These are phyloP conservation scores for Parascedosporium putredinis DNA, from an alignment of 2,329 filamentous ascomycete species.

Conservation along the genomic window DNA sequence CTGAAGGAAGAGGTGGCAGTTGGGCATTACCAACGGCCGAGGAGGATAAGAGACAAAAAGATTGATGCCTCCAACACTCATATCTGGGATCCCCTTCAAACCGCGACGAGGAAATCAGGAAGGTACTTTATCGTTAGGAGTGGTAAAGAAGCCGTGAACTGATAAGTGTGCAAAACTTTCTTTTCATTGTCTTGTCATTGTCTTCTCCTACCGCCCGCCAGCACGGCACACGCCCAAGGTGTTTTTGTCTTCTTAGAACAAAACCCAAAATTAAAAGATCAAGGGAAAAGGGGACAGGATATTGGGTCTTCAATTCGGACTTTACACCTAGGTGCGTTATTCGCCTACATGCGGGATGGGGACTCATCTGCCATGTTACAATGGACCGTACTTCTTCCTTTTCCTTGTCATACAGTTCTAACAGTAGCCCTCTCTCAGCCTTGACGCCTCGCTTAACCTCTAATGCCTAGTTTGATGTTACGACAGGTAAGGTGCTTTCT, in stretches of 20 bases:
- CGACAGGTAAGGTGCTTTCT: constrained; percentile 10
- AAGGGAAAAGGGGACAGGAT: not conserved
- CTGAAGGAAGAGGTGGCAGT: constrained; percentile 50
- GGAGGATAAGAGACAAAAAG: constrained; percentile 21
- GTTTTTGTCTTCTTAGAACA: no score
- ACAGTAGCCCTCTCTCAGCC: not conserved
- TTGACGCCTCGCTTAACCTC: constrained; percentile 5
- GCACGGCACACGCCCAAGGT: no score
- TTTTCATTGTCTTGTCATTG: not conserved
- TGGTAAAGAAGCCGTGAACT: constrained; percentile 17
- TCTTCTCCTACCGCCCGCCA: no score
- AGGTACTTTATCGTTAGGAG: constrained; percentile 71
- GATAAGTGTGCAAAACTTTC: not conserved
- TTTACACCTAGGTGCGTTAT: not conserved
- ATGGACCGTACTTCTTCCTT: not conserved
- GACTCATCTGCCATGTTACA: no score
- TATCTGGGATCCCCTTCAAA: constrained; percentile 60
- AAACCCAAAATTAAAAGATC: not conserved
- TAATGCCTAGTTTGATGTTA: constrained; percentile 9
- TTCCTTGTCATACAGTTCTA: constrained; percentile 5
- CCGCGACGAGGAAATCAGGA: constrained; percentile 55
- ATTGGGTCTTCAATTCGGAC: not conserved
- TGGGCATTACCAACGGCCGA: constrained; percentile 41
- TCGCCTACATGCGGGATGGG: no score
- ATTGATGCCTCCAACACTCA: constrained; percentile 37